Percentiles rank a stretch among this genome's conserved stretches.
phyloP scores from a whole-genome alignment of 192 early-diverging fungal genomes.

The Mortierella hygrophila region DNA sequence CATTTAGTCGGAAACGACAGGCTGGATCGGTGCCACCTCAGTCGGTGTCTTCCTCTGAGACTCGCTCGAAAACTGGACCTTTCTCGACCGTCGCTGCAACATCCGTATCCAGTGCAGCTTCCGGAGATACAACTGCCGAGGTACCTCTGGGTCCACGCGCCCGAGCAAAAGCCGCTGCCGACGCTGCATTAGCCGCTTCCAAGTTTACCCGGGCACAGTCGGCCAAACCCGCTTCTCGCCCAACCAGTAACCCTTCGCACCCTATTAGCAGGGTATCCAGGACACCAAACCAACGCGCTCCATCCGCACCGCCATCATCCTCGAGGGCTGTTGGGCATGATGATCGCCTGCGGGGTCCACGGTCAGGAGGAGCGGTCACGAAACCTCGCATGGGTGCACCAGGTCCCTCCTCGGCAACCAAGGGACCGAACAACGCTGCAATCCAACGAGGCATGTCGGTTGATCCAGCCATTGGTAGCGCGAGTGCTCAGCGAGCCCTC shows the following conservation, averaged over 20 bases:
- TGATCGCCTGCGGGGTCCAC: slow-evolving; percentile 11
- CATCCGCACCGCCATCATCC: background rate
- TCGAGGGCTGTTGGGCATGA: background rate
- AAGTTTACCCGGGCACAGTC: slow-evolving; percentile 20
- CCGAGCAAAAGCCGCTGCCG: slow-evolving; percentile 47
- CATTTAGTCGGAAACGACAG: slow-evolving; percentile 24
- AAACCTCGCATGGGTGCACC: slow-evolving; percentile 15
- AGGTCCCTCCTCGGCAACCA: background rate
- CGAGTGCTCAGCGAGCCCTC: slow-evolving; percentile 25
- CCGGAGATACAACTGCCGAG: background rate
- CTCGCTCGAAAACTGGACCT: background rate
- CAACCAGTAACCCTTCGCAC: background rate
- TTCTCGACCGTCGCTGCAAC: slow-evolving; percentile 11
- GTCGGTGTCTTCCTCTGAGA: background rate
- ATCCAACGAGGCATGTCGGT: background rate
- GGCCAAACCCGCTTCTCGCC: background rate
- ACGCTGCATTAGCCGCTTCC: slow-evolving; percentile 41
- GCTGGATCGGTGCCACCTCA: background rate
- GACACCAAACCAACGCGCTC: background rate
- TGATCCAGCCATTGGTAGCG: slow-evolving; percentile 17
- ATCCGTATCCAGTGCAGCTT: background rate
- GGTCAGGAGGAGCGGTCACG: slow-evolving; percentile 29
- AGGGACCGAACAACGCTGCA: background rate
- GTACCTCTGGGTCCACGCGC: slow-evolving; percentile 42
- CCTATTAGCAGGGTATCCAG: slow-evolving; percentile 20